Conservation (phyloP, 306 rosid species). For the Dalbergia cultrata region DNA sequence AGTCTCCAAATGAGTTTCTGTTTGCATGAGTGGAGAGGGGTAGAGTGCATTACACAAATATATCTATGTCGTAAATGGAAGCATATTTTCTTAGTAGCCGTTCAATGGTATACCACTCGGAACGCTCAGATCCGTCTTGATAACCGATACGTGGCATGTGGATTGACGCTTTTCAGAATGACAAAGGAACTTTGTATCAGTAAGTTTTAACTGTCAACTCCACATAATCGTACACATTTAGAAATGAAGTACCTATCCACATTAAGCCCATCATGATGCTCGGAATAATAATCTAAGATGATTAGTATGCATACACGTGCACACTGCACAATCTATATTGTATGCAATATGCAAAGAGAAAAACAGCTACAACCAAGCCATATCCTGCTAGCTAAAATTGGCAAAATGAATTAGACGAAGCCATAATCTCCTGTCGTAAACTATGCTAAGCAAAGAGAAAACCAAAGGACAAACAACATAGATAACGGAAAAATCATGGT, state of each 20-base stretch:
- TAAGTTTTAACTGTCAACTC: not conserved
- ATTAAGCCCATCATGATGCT: slow-evolving; percentile 8
- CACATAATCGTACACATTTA: slow-evolving; percentile 21
- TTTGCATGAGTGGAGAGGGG: slow-evolving; percentile 3
- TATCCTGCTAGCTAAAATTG: no score
- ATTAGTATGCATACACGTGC: not conserved
- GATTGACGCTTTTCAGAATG: slow-evolving; percentile 69
- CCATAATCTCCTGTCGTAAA: not conserved
- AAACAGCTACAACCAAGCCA: not conserved
- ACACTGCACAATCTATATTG: slow-evolving; percentile 2
- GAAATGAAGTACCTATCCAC: slow-evolving; percentile 15
- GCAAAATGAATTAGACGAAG: not conserved
- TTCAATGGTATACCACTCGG: slow-evolving; percentile 92
- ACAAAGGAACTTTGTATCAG: slow-evolving; percentile 28
- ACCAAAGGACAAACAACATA: slow-evolving; percentile 18
- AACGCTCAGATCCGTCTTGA: slow-evolving; percentile 92
- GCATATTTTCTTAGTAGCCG: slow-evolving; percentile 92
- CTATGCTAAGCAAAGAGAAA: not conserved
- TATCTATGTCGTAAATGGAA: slow-evolving; percentile 67
- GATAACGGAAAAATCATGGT: not conserved
- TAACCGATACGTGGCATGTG: slow-evolving; percentile 98
- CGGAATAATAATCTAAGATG: not conserved
- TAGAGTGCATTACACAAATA: slow-evolving; percentile 70
- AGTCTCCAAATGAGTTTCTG: not conserved
- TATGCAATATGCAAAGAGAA: slow-evolving; percentile 29